Percentiles rank a stretch among this genome's conserved stretches.
phyloP scores from a whole-genome alignment of 2,329 filamentous ascomycete species.

The Alternaria triticimaculans region DNA sequence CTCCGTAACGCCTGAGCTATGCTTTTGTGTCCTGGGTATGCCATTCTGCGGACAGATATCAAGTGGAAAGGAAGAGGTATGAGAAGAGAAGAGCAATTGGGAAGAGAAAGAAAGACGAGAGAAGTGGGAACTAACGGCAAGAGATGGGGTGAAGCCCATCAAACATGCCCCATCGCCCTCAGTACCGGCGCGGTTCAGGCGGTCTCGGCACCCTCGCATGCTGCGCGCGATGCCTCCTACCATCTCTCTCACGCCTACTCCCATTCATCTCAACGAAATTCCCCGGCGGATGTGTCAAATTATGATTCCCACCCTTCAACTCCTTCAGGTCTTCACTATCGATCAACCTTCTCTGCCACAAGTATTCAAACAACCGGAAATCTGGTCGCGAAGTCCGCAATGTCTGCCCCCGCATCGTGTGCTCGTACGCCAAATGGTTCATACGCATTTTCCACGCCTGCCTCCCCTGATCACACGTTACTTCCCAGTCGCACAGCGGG shows the following conservation, averaged over 20 bases:
- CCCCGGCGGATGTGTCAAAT: conserved; percentile 19
- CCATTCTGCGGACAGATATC: conserved; percentile 7
- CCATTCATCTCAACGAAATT: conserved; percentile 32
- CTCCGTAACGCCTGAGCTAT: conserved; percentile 7
- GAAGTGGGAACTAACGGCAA: not conserved
- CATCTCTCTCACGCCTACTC: conserved; percentile 9
- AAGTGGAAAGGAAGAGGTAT: not conserved
- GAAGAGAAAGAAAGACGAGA: not conserved
- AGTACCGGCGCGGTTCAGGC: conserved; percentile 1
- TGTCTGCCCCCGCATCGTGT: conserved; percentile 32
- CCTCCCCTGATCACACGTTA: conserved; percentile 18
- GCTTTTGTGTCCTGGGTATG: conserved; percentile 10
- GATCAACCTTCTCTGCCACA: conserved; percentile 42
- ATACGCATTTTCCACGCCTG: conserved; percentile 35
- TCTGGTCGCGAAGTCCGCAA: conserved; percentile 35
- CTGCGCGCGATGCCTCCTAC: conserved; percentile 17
- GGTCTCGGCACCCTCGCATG: conserved; percentile 16
- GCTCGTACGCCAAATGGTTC: conserved; percentile 36
- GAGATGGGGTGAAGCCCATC: not conserved
- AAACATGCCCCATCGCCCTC: not conserved
- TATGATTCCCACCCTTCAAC: conserved; percentile 39
- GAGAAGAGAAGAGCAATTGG: not conserved
- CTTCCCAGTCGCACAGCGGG: conserved; percentile 41
- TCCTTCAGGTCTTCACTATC: conserved; percentile 43
- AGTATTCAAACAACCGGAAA: conserved; percentile 35